Evolutionary conservation across 371 early-diverging fungal species (phyloP).

Genomic region (Apophysomyces variabilis): DNA sequence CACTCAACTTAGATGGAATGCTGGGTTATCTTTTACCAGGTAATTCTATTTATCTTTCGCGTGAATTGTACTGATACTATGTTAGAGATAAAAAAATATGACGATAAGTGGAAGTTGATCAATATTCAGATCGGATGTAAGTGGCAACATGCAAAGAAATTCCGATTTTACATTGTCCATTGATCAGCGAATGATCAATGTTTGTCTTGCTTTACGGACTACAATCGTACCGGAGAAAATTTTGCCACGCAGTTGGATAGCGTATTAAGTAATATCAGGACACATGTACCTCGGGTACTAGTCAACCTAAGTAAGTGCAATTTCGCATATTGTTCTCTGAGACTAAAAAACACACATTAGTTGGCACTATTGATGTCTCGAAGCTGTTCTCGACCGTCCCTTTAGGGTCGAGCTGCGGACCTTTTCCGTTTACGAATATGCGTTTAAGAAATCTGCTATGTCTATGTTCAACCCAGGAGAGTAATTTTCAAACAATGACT

Average conservation of each 20-base stretch:
- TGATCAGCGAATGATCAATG: slow-evolving; percentile 25
- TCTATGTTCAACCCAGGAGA: no score
- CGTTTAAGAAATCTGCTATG: no score
- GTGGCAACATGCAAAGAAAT: slow-evolving; percentile 31
- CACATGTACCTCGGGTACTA: slow-evolving; percentile 13
- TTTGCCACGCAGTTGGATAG: slow-evolving; percentile 16
- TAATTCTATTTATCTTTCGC: slow-evolving; percentile 14
- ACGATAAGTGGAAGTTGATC: slow-evolving; percentile 50
- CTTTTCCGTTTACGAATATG: no score
- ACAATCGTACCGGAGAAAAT: slow-evolving; percentile 18
- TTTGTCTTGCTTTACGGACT: slow-evolving; percentile 15
- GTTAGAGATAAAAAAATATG: slow-evolving; percentile 26
- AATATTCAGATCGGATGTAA: slow-evolving; percentile 49
- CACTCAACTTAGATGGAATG: slow-evolving; percentile 36
- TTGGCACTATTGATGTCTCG: no score
- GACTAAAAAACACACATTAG: no score
- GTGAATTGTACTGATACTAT: background rate
- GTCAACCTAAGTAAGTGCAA: slow-evolving; percentile 21
- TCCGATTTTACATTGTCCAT: slow-evolving; percentile 13
- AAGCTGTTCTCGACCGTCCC: no score
- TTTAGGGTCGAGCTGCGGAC: no score
- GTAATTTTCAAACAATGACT: no score
- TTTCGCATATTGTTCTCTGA: no score
- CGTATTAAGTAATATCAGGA: slow-evolving; percentile 15
- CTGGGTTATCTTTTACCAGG: slow-evolving; percentile 40